Conservation (phyloP, 768 basidiomycete species). For the Kwoniella botswanensis region DNA sequence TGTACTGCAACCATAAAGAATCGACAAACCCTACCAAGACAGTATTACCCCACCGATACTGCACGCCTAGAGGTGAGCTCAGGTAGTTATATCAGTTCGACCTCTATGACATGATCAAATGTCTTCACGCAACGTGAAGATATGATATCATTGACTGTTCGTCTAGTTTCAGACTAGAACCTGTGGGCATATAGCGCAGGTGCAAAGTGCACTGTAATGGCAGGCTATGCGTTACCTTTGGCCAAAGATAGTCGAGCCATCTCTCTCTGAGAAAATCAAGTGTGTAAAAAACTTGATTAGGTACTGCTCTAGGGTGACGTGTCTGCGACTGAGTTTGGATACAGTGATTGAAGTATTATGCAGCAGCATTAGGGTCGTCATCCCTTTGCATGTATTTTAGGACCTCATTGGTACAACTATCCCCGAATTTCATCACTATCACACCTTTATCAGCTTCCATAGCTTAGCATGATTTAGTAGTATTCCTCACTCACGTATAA, state of each 20-base stretch:
- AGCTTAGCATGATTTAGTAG: too few species aligned
- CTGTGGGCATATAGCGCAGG: not conserved
- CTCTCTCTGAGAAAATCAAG: not conserved
- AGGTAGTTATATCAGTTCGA: not conserved
- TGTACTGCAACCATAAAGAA: not conserved
- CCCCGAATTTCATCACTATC: not conserved
- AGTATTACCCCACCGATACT: not conserved
- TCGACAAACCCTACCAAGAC: not conserved
- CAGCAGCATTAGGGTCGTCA: too few species aligned
- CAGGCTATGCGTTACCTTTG: slow-evolving; percentile 1
- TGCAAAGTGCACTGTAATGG: not conserved
- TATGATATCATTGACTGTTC: not conserved
- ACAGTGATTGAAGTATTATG: too few species aligned
- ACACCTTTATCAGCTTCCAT: not conserved
- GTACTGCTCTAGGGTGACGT: not conserved
- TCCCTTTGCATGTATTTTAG: too few species aligned
- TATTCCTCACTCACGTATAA: slow-evolving; percentile 17
- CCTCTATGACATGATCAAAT: not conserved
- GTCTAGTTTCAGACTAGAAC: not conserved
- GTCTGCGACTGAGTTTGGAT: not conserved
- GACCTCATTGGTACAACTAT: not conserved
- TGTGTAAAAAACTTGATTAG: not conserved
- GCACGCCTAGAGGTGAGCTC: not conserved
- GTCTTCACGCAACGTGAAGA: not conserved
- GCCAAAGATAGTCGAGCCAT: not conserved